A percentile compares a stretch with the other conserved stretches of the same genome.
phyloP scores from a whole-genome alignment of 225 moss, liverwort and hornwort species.

The Pseudisothecium myosuroides region DNA sequence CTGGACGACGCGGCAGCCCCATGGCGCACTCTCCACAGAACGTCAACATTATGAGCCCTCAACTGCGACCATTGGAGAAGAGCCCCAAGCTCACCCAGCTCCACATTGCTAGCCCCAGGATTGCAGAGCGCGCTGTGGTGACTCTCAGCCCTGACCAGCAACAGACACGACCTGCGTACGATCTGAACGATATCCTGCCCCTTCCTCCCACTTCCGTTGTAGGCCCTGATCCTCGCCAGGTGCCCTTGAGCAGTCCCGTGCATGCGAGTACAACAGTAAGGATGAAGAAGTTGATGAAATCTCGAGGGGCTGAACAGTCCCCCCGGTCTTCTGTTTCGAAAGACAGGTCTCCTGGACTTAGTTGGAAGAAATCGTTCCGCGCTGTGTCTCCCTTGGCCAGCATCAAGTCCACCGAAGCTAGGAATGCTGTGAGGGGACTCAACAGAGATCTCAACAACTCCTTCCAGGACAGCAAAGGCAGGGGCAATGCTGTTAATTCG shows the following conservation, averaged over 20 bases:
- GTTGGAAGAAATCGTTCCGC: constrained; percentile 24
- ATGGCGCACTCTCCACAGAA: constrained; percentile 23
- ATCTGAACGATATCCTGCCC: neutral
- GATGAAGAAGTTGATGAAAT: constrained; percentile 17
- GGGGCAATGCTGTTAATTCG: neutral
- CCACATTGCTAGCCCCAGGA: constrained; percentile 17
- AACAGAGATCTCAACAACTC: constrained; percentile 5
- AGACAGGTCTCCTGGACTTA: constrained; percentile 2
- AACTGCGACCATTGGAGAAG: constrained; percentile 10
- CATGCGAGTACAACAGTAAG: neutral
- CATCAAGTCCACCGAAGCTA: neutral
- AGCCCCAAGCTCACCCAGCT: constrained; percentile 39
- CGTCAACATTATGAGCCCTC: constrained; percentile 31
- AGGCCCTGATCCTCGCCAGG: constrained; percentile 1
- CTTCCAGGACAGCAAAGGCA: constrained; percentile 5
- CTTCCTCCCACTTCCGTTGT: neutral
- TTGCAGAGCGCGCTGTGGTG: constrained; percentile 1
- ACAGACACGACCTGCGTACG: neutral
- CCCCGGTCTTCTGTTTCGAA: constrained; percentile 26
- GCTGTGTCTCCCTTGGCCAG: constrained; percentile 15
- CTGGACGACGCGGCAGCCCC: neutral
- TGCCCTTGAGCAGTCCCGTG: constrained; percentile 8
- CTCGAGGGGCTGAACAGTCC: neutral
- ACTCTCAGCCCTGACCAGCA: constrained; percentile 8
- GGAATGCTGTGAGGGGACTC: neutral